A percentile compares a stretch with the other conserved stretches of the same genome.
Conservation (phyloP, 345 rosid species). For the Heritiera fomes region DNA sequence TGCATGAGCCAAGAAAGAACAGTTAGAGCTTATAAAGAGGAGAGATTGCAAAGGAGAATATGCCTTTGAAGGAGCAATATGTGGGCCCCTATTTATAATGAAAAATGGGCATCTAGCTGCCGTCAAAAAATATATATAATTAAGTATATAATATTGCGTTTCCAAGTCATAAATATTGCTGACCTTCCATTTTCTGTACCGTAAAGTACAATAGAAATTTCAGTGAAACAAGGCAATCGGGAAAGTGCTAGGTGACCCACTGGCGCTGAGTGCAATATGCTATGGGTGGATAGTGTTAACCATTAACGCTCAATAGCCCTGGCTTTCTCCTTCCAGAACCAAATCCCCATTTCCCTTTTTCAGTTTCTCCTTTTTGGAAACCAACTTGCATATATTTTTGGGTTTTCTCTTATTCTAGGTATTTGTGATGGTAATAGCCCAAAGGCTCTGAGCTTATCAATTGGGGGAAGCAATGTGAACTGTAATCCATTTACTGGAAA, state of each 20-base stretch:
- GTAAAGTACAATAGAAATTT: conserved; percentile 25
- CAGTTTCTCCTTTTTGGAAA: background rate
- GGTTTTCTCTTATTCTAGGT: background rate
- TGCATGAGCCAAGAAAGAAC: conserved; percentile 11
- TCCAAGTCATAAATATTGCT: background rate
- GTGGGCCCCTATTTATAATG: conserved; percentile 26
- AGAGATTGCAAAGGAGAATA: background rate
- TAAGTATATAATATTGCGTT: background rate
- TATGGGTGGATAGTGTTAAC: background rate
- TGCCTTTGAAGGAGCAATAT: conserved; percentile 13
- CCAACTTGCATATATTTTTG: background rate
- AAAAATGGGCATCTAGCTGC: background rate
- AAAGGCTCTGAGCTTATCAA: background rate
- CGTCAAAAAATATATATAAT: background rate
- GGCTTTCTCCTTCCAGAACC: background rate
- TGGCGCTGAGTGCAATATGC: background rate
- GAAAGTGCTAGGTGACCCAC: background rate
- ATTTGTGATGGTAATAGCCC: background rate
- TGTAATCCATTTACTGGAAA: background rate
- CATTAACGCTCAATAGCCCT: background rate
- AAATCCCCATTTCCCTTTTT: background rate
- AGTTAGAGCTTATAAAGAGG: background rate
- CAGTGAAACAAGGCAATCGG: background rate
- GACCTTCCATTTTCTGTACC: conserved; percentile 11
- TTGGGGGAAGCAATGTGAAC: background rate